Percentiles rank a stretch among this genome's conserved stretches.
phyloP scores from a whole-genome alignment of 2,329 filamentous ascomycete species.

The Byssoonygena ceratinophila region DNA sequence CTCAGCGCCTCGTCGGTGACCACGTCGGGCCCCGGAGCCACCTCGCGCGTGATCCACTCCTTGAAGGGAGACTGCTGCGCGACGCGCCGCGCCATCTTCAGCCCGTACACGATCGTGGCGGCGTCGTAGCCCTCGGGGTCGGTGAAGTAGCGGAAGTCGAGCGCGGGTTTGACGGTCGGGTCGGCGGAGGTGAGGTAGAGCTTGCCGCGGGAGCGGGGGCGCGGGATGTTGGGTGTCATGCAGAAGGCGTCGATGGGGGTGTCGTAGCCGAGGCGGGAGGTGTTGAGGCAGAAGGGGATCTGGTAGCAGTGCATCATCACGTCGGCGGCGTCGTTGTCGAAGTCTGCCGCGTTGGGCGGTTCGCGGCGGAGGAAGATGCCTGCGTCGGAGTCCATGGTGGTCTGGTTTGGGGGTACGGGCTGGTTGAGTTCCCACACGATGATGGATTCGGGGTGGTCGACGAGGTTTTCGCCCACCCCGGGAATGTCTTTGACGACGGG shows the following conservation, averaged over 20 bases:
- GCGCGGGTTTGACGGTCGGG: constrained; percentile 65
- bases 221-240: constrained; percentile 86
- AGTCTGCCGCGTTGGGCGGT: constrained; percentile 54
- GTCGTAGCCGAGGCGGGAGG: constrained; percentile 64
- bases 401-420: constrained; percentile 66
- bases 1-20: constrained; percentile 69
- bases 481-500: constrained; percentile 22
- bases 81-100: constrained; percentile 66
- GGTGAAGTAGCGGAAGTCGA: constrained; percentile 85
- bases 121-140: constrained; percentile 78
- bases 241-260: constrained; percentile 68
- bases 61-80: constrained; percentile 67
- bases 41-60: constrained; percentile 71
- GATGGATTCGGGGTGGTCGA: constrained; percentile 56
- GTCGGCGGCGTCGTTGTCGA: constrained; percentile 67
- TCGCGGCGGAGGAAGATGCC: constrained; percentile 80
- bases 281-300: constrained; percentile 85
- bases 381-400: constrained; percentile 83
- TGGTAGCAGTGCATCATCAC: constrained; percentile 98
- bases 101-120: constrained; percentile 65
- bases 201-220: constrained; percentile 64
- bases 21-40: constrained; percentile 62
- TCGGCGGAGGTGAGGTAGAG: constrained; percentile 68
- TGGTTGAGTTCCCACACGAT: constrained; percentile 71
- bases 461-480: constrained; percentile 32